phyloP scores from a whole-genome alignment of 1,284 basidiomycete genomes.

The Rhodofomes roseus region DNA sequence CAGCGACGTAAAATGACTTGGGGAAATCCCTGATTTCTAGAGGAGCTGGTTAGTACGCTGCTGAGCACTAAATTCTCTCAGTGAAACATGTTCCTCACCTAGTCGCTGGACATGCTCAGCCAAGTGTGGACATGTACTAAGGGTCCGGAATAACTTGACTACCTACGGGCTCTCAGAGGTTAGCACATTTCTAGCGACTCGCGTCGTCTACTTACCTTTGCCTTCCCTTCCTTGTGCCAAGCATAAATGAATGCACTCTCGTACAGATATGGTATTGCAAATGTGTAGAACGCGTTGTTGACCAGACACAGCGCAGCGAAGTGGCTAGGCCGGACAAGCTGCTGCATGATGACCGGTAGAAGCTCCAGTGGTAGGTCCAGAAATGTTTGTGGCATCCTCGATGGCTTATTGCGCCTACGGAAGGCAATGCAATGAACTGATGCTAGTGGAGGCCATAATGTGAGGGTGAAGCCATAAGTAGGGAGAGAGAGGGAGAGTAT shows the following conservation, averaged over 20 bases:
- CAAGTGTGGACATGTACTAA: conserved; percentile 43
- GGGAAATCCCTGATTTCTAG: conserved; percentile 68
- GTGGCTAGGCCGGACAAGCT: conserved; percentile 49
- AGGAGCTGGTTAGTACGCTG: background rate
- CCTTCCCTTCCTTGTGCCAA: conserved; percentile 62
- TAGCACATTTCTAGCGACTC: background rate
- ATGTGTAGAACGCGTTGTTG: conserved; percentile 46
- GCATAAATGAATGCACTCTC: conserved; percentile 54
- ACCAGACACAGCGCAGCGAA: conserved; percentile 51
- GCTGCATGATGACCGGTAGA: conserved; percentile 47
- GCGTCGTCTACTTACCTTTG: conserved; percentile 44
- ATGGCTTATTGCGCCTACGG: too few species aligned
- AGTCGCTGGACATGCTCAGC: conserved; percentile 52
- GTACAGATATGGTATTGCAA: conserved; percentile 50
- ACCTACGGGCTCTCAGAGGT: conserved; percentile 34
- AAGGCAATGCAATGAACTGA: too few species aligned
- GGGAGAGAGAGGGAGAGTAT: too few species aligned
- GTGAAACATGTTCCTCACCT: conserved; percentile 36
- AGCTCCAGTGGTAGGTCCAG: conserved; percentile 54
- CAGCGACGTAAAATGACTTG: conserved; percentile 35
- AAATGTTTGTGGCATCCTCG: conserved; percentile 8
- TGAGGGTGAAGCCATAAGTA: too few species aligned
- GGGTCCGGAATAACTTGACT: conserved; percentile 47
- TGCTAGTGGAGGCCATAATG: too few species aligned
- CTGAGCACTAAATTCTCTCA: background rate